Evolutionary conservation across 805 yeast species (phyloP), one percentile per base, ranked within the genome.

Genomic region (Zygosaccharomyces pseudorouxii): DNA sequence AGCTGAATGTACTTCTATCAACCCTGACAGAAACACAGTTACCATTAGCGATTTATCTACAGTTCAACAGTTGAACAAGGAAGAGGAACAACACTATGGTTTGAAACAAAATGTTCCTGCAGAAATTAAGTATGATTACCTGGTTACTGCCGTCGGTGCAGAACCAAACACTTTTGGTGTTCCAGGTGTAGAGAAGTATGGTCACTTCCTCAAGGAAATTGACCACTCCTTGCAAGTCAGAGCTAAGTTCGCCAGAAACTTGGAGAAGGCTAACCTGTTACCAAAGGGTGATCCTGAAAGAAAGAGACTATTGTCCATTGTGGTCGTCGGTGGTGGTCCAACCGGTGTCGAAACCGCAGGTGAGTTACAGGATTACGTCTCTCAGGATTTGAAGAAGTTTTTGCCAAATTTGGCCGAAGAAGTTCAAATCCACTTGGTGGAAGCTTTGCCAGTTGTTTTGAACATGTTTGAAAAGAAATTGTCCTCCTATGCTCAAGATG

Each of bases 291-390:
- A 80, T 58, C 83, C 82, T 41, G 95, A 86, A 69, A 81, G 97
- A 70, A 83, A 83, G 72, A 82, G 96, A 69, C 77, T 90, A 57
- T 76, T 90, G 69, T 85, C 86, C 50, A 78, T 88, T 53, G 92
- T 90, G 47, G 96, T 90, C 51, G 93, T 92, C 59, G 97, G 97
- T 62, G 97, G 97, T 71, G 97, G 97, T 57, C 97, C 97, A 65
- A 89, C 97, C 38, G 97, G 97, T 75, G 97, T 89, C 50, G 97
- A 89, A 73, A 85, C 89, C 57, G 96, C 97, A 52, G 97, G 96
- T 68, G 97, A 90, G 71, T 73, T 90, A 62, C 96, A 89, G 72
- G 97, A 90, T 71, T 90, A 88, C 72, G 88, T 89, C 53, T 89
- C 85, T 67, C 95, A 89, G 71, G 97, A 90, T 70, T 75, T 90